Evolutionary conservation across 148 eudicot species (phyloP).

Genomic region (Cornus controversa): DNA sequence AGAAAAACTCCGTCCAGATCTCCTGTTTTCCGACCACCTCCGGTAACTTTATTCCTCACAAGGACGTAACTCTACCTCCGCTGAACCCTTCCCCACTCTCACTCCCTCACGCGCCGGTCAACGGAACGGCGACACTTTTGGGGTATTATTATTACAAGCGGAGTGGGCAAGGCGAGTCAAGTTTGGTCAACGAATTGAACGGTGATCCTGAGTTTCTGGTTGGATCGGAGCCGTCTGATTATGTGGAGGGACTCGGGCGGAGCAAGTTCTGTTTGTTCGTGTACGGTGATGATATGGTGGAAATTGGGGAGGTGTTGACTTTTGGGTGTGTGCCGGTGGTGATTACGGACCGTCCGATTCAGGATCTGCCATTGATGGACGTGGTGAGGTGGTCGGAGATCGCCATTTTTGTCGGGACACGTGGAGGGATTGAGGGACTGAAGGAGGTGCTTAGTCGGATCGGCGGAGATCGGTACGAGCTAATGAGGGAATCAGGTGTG

Average conservation of each 20-base stretch:
- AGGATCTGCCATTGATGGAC: conserved; percentile 86
- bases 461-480: conserved; percentile 40
- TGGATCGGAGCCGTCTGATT: conserved; percentile 35
- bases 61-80: conserved; percentile 74
- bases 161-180: neutral
- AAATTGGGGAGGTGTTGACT: conserved; percentile 56
- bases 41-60: conserved; percentile 74
- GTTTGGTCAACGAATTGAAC: conserved; percentile 29
- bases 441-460: conserved; percentile 37
- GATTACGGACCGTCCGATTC: conserved; percentile 76
- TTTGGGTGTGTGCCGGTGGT: conserved; percentile 82
- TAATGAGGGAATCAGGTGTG: conserved; percentile 62
- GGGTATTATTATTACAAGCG: conserved; percentile 18
- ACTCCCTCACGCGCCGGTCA: conserved; percentile 10
- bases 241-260: neutral
- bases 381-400: conserved; percentile 75
- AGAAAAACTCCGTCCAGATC: conserved; percentile 69
- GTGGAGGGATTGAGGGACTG: conserved; percentile 28
- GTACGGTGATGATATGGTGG: conserved; percentile 41
- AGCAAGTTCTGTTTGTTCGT: conserved; percentile 63
- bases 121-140: conserved; percentile 12
- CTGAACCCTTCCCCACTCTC: neutral
- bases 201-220: conserved; percentile 45
- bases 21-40: conserved; percentile 49
- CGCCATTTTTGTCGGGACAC: conserved; percentile 54